Base-by-base conservation (phyloP, 192 early-diverging fungal genomes). In the Backusella psychrophila region DNA sequence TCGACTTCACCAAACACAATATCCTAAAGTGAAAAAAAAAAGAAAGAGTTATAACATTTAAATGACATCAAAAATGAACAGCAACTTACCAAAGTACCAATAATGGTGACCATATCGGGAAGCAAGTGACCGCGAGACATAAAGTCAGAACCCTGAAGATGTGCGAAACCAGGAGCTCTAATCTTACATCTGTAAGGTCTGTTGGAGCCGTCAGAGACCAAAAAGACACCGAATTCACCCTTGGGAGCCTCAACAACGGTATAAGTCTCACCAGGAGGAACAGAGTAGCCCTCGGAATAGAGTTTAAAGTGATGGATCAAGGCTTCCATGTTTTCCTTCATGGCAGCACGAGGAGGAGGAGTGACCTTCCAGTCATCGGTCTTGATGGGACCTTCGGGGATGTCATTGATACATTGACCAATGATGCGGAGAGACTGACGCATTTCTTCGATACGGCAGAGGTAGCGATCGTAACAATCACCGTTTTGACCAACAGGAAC, bases 261-360 rank as follows among this genome's bases (percentile, higher is more conserved):
- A 87, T 99, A 99, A 6, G 97, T 98, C 86, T 99, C 98, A 42
- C 98, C 98, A 38, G 94, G 84, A 26, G 98, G 98, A 33, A 99
- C 98, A 52, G 96, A 91, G 88, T 92, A 99, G 44, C 98, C 98
- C 86, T 99, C 98, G n/a, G 95, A 96, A 86, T 96, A 99, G 36
- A 98, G 87, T 87, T 99, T 99, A 85, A 99, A 99, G 86, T 99
- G 98, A 82, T 97, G 96, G 76, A 99, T 99, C 68, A 99, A 85
- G 6, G 96, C 95, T 84, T 99, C 98, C 98, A 99, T 99, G 84
- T 91, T 93, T 86, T 97, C 93, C 91, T 99, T 99, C 98, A 99
- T 99, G 79, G 87, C 84, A 21, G 91, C 90, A 73, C 98, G 92
- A 31, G 92, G 93, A 63, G 98, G 98, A 74, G 98, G 97, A 12